phyloP scores from a whole-genome alignment of 1,139 yeast species.

The Nematodospora anomalae region DNA sequence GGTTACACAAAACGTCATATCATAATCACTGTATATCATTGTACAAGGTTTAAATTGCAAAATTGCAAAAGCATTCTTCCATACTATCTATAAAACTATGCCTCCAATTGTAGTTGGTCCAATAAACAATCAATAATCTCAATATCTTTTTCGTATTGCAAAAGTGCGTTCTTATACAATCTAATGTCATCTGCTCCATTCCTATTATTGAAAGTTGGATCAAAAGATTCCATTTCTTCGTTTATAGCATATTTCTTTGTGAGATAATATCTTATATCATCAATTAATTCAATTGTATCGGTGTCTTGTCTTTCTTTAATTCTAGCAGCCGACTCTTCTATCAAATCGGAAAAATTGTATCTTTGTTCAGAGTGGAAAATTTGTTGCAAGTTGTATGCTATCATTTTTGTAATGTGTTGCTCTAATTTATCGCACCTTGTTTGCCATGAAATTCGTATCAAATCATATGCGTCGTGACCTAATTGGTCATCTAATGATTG shows the following conservation, averaged over 20 bases:
- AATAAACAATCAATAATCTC: conserved; percentile 46
- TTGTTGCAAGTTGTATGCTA: conserved; percentile 50
- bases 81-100: too few species aligned
- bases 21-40: too few species aligned
- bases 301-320: conserved; percentile 65
- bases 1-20: conserved; percentile 2
- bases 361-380: conserved; percentile 34
- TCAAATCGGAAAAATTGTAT: conserved; percentile 20
- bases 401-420: conserved; percentile 56
- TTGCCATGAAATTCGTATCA: conserved; percentile 67
- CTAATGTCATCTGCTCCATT: conserved; percentile 25
- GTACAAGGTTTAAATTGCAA: too few species aligned
- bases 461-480: conserved; percentile 51
- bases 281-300: conserved; percentile 76
- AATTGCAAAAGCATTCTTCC: too few species aligned
- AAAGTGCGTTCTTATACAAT: conserved; percentile 31
- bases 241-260: conserved; percentile 45
- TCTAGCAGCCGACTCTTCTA: conserved; percentile 53
- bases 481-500: conserved; percentile 17
- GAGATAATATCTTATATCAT: conserved; percentile 71
- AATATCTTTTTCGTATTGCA: conserved; percentile 32
- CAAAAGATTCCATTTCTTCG: conserved; percentile 32
- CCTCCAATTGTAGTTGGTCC: conserved; percentile 44
- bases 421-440: conserved; percentile 66
- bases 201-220: conserved; percentile 23